Evolutionary conservation across 495 filamentous ascomycete species (phyloP).

Genomic region (Podospora pseudopauciseta): DNA sequence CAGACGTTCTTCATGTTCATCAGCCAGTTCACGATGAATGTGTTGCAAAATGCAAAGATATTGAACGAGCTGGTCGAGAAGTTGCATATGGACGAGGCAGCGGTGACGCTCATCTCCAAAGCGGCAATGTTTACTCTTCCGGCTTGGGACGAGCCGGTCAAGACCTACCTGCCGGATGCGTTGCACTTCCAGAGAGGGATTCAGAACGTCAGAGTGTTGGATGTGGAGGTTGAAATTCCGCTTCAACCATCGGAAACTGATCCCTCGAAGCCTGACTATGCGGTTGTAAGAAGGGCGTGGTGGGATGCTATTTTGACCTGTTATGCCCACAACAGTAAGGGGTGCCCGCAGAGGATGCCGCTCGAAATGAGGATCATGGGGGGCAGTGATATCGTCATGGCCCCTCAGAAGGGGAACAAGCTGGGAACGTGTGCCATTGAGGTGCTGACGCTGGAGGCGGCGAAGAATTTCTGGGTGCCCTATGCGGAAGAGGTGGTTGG

Average conservation of each 20-base stretch:
- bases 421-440: slow-evolving; percentile 50
- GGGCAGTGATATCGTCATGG: slow-evolving; percentile 48
- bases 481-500: slow-evolving; percentile 47
- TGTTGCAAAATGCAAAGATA: slow-evolving; percentile 20
- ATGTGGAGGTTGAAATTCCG: not conserved
- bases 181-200: slow-evolving; percentile 53
- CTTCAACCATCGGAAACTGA: not conserved
- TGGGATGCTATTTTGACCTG: slow-evolving; percentile 51
- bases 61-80: slow-evolving; percentile 18
- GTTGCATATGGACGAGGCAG: slow-evolving; percentile 17
- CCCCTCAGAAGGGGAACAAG: slow-evolving; percentile 47
- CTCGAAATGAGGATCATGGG: slow-evolving; percentile 54
- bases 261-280: not conserved
- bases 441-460: slow-evolving; percentile 44
- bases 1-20: slow-evolving; percentile 47
- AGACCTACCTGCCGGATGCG: slow-evolving; percentile 46
- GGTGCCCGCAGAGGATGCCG: slow-evolving; percentile 47
- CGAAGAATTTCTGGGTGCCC: slow-evolving; percentile 42
- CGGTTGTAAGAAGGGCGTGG: not conserved
- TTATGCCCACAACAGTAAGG: slow-evolving; percentile 37
- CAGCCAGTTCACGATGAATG: slow-evolving; percentile 22
- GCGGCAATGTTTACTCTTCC: slow-evolving; percentile 44
- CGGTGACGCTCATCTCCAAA: slow-evolving; percentile 21
- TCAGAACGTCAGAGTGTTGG: slow-evolving; percentile 53
- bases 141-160: slow-evolving; percentile 30